Percentiles rank a stretch among this genome's conserved stretches.
These are phyloP conservation scores for Lachnellula suecica DNA, from an alignment of 2,329 filamentous ascomycete species.

Conservation along the genomic window DNA sequence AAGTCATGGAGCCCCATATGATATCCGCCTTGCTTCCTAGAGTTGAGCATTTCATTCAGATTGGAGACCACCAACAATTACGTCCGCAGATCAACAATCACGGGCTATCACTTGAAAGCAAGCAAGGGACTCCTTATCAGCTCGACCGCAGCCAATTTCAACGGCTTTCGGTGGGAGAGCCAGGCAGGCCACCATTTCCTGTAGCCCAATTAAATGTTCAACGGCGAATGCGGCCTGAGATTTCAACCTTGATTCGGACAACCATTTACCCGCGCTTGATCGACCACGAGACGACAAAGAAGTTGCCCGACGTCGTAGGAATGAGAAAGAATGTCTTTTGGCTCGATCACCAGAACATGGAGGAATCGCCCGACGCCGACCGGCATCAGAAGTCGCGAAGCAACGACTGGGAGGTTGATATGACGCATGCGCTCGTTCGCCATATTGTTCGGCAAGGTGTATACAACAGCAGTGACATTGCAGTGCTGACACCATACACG, in stretches of 20 bases:
- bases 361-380: constrained; percentile 15
- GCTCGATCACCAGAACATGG: constrained; percentile 23
- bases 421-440: constrained; percentile 60
- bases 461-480: constrained; percentile 62
- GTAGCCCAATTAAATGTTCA: constrained; percentile 26
- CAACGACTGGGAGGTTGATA: constrained; percentile 61
- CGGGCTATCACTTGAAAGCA: constrained; percentile 31
- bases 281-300: constrained; percentile 20
- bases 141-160: constrained; percentile 29
- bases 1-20: constrained; percentile 41
- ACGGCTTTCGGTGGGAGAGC: constrained; percentile 18
- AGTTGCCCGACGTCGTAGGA: constrained; percentile 23
- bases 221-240: constrained; percentile 28
- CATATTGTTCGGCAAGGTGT: constrained; percentile 65
- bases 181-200: constrained; percentile 17
- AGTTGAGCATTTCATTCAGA: constrained; percentile 41
- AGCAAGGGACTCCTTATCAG: constrained; percentile 19
- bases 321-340: constrained; percentile 26
- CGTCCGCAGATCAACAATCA: constrained; percentile 33
- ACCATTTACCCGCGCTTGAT: constrained; percentile 24
- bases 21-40: constrained; percentile 36
- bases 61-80: constrained; percentile 44
- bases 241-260: constrained; percentile 22
- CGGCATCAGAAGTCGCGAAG: constrained; percentile 18
- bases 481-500: constrained; percentile 66